These are phyloP conservation scores for Rubroboletus pulcherrimus DNA, from an alignment of 768 basidiomycete genomes.

Conservation along the genomic window DNA sequence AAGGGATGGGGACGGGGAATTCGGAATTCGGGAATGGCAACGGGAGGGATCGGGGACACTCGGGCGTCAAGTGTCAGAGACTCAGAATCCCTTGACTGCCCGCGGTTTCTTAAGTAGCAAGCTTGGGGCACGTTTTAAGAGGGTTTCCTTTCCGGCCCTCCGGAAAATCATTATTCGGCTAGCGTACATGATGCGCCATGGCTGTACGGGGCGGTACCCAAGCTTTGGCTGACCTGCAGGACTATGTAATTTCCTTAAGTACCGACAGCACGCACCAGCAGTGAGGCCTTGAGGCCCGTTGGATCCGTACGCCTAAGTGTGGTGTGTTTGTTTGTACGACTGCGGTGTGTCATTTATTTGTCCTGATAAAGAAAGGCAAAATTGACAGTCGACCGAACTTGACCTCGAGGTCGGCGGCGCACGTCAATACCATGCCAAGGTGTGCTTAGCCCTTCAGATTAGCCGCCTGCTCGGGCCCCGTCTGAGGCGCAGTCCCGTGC, in stretches of 20 bases:
- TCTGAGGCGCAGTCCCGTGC: too few species aligned
- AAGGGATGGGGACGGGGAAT: neutral
- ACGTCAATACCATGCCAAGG: too few species aligned
- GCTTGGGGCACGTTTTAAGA: neutral
- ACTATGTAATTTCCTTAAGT: neutral
- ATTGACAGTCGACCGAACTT: neutral
- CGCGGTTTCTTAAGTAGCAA: conserved; percentile 1
- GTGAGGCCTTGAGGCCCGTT: neutral
- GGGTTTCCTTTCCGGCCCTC: neutral
- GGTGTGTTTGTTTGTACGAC: neutral
- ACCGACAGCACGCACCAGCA: neutral
- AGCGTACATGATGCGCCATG: neutral
- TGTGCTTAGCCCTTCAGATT: too few species aligned
- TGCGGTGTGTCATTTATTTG: neutral
- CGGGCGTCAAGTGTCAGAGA: neutral
- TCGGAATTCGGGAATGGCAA: neutral
- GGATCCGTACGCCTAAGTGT: neutral
- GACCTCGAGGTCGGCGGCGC: too few species aligned
- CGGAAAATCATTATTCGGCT: conserved; percentile 1
- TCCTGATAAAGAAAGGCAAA: neutral
- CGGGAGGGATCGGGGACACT: neutral
- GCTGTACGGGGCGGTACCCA: neutral
- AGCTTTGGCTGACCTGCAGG: neutral
- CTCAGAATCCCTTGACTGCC: neutral
- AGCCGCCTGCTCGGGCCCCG: too few species aligned